Evolutionary conservation across 2,329 filamentous ascomycete genomes (phyloP).

Genomic region (Kalmusia sp.): DNA sequence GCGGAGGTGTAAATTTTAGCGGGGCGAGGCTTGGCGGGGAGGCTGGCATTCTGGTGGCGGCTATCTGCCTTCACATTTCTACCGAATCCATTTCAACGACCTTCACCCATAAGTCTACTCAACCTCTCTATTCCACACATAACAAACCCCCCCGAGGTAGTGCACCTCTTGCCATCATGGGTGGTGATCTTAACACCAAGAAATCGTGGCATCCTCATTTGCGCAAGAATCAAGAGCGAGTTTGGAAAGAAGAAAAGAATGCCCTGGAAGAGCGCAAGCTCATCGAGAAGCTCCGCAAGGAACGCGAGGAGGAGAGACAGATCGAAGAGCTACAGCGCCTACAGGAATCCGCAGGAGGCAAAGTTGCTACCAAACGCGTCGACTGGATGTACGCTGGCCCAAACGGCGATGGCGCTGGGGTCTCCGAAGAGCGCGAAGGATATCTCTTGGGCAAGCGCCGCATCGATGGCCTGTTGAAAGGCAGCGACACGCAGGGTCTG

Average conservation of each 20-base stretch:
- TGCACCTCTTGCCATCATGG: not conserved
- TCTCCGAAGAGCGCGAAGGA: slow-evolving; percentile 86
- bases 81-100: not conserved
- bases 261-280: slow-evolving; percentile 94
- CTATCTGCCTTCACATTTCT: not conserved
- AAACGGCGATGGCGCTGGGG: slow-evolving; percentile 70
- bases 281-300: slow-evolving; percentile 88
- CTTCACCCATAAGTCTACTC: not conserved
- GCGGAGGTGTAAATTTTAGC: slow-evolving; percentile 12
- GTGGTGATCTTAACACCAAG: slow-evolving; percentile 75
- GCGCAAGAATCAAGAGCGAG: slow-evolving; percentile 86
- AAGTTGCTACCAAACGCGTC: slow-evolving; percentile 80
- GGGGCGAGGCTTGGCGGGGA: slow-evolving; percentile 22
- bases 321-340: slow-evolving; percentile 91
- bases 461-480: slow-evolving; percentile 84
- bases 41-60: slow-evolving; percentile 13
- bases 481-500: slow-evolving; percentile 73
- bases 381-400: slow-evolving; percentile 99
- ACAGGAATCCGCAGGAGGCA: slow-evolving; percentile 86
- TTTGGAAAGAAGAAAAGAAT: slow-evolving; percentile 91
- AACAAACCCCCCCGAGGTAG: not conserved
- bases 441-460: slow-evolving; percentile 91
- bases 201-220: slow-evolving; percentile 80
- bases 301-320: slow-evolving; percentile 90
- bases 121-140: not conserved